Base-by-base conservation (phyloP, 305 asterid genomes). In the Caryopteris hybrid region DNA sequence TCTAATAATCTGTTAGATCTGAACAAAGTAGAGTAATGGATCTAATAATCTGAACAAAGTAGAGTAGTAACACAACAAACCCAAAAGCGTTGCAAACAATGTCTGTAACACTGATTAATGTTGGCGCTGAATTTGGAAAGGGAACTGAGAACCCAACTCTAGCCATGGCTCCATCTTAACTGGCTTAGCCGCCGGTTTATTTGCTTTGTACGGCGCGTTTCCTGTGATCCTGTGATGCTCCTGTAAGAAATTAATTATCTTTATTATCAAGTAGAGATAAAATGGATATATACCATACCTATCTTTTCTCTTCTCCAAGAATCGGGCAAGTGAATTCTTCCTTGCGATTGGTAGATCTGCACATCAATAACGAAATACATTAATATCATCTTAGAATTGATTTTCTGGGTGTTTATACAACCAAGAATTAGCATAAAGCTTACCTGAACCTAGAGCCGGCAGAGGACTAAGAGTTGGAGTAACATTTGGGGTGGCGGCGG, bases 301-400 rank as follows among this genome's bases (percentile, higher is more conserved):
- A 52, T 86, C 88, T 68, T 84, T 82, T 68, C 97, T 79, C 76
- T 88, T 90, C 85, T 84, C 88, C 80, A 86, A 51, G 78, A 90
- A 90, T 61, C 93, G 79, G 55, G 93, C 75, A 9, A 90, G 79
- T 5, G 97, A 87, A 17, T 79, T 86, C 50, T 86, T 84, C 79
- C 97, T 80, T 0, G 91, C 88, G 52, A 90, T 80, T 1, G 96
- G 95, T 69, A 90, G 75, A 81, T 84, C 96, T 87, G 77, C n/a
- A 65, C 4, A 6, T 6, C 54, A 34, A 5, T 8, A 68, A 14
- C 3, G 1, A 16, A 22, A 27, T 2, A 22, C 14, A 16, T 13
- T 29, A 31, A 51, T 45, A 20, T 8, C 13, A 38, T 43, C 6
- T 34, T 3, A 58, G 12, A 0, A 27, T 23, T 34, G 2, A 39